A percentile compares a stretch with the other conserved stretches of the same genome.
These are phyloP conservation scores for Pseudogymnoascus sp. DNA, from an alignment of 2,329 filamentous ascomycete species.

Conservation along the genomic window DNA sequence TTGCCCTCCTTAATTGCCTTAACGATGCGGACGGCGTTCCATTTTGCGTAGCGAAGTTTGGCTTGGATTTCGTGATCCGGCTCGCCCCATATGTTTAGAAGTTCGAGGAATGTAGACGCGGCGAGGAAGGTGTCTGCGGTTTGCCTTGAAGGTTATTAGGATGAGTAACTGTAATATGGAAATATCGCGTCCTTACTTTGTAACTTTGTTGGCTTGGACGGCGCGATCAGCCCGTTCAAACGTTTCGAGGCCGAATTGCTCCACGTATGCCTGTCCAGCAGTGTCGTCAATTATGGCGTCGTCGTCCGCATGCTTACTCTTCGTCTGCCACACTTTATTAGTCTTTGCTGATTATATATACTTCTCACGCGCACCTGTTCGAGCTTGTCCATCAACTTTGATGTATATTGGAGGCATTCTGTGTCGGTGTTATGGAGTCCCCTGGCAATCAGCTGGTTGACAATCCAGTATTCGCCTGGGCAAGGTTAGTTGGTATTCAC, in stretches of 20 bases:
- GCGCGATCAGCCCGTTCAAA: slow-evolving; percentile 78
- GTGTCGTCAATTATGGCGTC: slow-evolving; percentile 80
- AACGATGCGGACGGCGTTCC: slow-evolving; percentile 82
- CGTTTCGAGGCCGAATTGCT: slow-evolving; percentile 86
- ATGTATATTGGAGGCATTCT: slow-evolving; percentile 75
- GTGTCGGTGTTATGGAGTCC: slow-evolving; percentile 71
- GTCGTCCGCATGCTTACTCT: slow-evolving; percentile 65
- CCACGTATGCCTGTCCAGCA: slow-evolving; percentile 83
- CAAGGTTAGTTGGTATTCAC: not conserved
- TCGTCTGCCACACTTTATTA: slow-evolving; percentile 43
- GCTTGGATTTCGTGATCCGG: slow-evolving; percentile 67
- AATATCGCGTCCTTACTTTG: slow-evolving; percentile 55
- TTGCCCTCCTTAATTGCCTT: slow-evolving; percentile 86
- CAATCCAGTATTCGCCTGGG: slow-evolving; percentile 80
- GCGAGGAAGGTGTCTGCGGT: slow-evolving; percentile 93
- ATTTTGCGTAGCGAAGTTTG: slow-evolving; percentile 96
- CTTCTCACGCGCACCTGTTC: slow-evolving; percentile 52
- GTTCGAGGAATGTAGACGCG: slow-evolving; percentile 83
- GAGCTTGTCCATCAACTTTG: slow-evolving; percentile 80
- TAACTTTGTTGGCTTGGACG: slow-evolving; percentile 74
- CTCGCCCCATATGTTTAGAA: slow-evolving; percentile 75
- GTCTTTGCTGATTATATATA: not conserved
- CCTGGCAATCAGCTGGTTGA: slow-evolving; percentile 81
- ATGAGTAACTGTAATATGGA: not conserved
- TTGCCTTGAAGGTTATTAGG: slow-evolving; percentile 47